Evolutionary conservation across 495 filamentous ascomycete genomes (phyloP).

Genomic region (Xylaria acuta): DNA sequence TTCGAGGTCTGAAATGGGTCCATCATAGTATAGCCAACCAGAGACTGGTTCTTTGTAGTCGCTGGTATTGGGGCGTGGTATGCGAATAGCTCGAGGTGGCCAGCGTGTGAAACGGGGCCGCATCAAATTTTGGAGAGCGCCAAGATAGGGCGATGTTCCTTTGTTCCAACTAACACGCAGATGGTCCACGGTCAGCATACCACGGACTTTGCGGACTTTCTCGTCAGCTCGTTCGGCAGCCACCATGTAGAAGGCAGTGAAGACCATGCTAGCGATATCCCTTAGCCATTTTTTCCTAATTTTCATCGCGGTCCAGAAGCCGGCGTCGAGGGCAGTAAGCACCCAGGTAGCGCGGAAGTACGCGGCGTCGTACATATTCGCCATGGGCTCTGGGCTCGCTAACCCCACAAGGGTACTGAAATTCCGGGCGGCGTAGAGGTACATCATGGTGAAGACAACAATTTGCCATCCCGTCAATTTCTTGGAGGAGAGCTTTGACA

Average conservation of each 20-base stretch:
- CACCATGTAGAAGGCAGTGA: conserved; percentile 86
- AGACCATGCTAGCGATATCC: conserved; percentile 81
- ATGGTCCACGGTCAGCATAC: conserved; percentile 87
- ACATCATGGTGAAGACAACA: conserved; percentile 84
- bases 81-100: conserved; percentile 78
- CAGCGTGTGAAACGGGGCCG: conserved; percentile 81
- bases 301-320: conserved; percentile 98
- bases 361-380: conserved; percentile 91
- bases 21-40: conserved; percentile 95
- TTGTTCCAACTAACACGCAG: conserved; percentile 96
- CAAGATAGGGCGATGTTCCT: conserved; percentile 80
- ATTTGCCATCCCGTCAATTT: conserved; percentile 85
- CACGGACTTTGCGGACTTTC: conserved; percentile 92
- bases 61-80: conserved; percentile 77
- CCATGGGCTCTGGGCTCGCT: conserved; percentile 90
- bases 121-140: conserved; percentile 69
- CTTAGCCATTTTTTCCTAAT: conserved; percentile 81
- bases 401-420: conserved; percentile 90
- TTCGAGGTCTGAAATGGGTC: conserved; percentile 75
- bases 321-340: conserved; percentile 90
- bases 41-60: conserved; percentile 81
- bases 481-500: conserved; percentile 72
- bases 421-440: conserved; percentile 90
- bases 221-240: conserved; percentile 95
- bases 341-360: conserved; percentile 99